These are phyloP conservation scores for Malus hybrid DNA, from an alignment of 331 rosid species.

Conservation along the genomic window DNA sequence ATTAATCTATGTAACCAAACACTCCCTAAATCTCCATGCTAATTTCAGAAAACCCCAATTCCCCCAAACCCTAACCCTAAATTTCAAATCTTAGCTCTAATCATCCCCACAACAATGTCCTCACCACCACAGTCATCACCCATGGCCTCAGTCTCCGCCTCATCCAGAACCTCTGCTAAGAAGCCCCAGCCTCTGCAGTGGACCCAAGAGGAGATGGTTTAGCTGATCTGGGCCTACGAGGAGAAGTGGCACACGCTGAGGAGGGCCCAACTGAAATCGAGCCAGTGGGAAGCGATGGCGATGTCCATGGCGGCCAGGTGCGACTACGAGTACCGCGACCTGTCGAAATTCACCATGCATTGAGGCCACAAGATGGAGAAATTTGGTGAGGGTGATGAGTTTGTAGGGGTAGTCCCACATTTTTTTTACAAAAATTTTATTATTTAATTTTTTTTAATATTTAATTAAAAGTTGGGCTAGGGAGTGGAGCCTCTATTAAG, in stretches of 20 bases:
- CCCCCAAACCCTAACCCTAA: neutral
- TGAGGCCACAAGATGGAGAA: slow-evolving; percentile 95
- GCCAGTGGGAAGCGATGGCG: slow-evolving; percentile 87
- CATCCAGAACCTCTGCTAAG: slow-evolving; percentile 17
- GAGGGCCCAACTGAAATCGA: slow-evolving; percentile 66
- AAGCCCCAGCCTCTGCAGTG: slow-evolving; percentile 61
- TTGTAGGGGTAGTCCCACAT: too few species aligned
- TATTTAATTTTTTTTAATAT: too few species aligned
- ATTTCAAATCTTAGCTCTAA: neutral
- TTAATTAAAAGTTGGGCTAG: too few species aligned
- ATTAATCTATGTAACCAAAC: too few species aligned
- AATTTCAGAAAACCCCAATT: neutral
- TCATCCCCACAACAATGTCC: slow-evolving; percentile 1
- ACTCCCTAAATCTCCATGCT: too few species aligned
- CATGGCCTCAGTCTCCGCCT: neutral
- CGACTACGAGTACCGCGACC: slow-evolving; percentile 49
- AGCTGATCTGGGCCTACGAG: slow-evolving; percentile 70
- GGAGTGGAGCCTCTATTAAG: too few species aligned
- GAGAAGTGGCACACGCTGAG: slow-evolving; percentile 78
- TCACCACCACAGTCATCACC: slow-evolving; percentile 17
- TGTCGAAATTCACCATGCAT: slow-evolving; percentile 62
- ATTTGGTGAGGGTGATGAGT: too few species aligned
- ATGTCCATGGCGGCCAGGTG: slow-evolving; percentile 63
- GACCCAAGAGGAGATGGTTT: slow-evolving; percentile 72
- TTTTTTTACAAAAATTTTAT: too few species aligned